Percentiles rank a stretch among this genome's conserved stretches.
Conservation (phyloP, 176 grass and related monocot genomes). For the Carex myosuroides region DNA sequence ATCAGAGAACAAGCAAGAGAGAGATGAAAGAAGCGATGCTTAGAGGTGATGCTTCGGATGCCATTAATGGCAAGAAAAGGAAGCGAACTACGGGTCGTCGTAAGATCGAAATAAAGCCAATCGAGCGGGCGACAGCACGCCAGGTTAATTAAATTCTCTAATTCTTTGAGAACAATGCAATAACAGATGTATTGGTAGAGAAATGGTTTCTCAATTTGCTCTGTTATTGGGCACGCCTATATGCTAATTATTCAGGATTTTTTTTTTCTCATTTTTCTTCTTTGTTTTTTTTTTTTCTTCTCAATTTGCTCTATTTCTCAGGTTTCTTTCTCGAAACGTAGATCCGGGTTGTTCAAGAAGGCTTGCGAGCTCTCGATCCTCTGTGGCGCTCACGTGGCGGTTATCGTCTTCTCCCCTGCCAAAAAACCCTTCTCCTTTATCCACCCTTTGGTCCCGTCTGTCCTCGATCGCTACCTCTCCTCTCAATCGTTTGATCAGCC, state of each 20-base stretch:
- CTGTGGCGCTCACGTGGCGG: conserved; percentile 35
- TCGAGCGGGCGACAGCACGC: conserved; percentile 8
- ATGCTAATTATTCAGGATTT: no score
- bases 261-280: neutral
- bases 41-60: neutral
- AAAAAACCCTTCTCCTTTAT: conserved; percentile 35
- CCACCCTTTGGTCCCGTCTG: conserved; percentile 27
- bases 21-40: neutral
- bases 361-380: conserved; percentile 44
- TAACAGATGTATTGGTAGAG: no score
- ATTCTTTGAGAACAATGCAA: neutral
- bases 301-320: neutral
- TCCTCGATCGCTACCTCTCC: conserved; percentile 25
- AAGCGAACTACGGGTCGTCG: conserved; percentile 37
- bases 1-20: neutral
- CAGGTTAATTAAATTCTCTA: conserved; percentile 11
- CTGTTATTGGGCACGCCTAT: no score
- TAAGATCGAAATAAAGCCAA: conserved; percentile 65
- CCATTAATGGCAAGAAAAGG: neutral
- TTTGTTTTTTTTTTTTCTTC: neutral
- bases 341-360: conserved; percentile 50
- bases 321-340: conserved; percentile 66
- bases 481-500: neutral
- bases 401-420: conserved; percentile 53
- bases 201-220: no score